Evolutionary conservation across 176 grass and related monocot species (phyloP).

Genomic region (Oryza longistaminata): DNA sequence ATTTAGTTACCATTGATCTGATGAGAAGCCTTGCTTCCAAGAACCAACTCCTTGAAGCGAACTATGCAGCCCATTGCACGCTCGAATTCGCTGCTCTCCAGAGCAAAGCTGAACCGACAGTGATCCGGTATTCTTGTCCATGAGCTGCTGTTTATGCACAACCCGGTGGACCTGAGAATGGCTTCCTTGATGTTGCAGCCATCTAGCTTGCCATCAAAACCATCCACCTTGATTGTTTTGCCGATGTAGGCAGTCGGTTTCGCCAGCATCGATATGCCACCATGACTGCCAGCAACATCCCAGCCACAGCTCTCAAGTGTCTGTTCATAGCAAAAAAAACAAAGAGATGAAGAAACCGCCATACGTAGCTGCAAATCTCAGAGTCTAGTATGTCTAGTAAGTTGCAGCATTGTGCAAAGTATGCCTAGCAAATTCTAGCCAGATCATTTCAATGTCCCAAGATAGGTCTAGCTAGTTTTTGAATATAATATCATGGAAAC

Average conservation of each 20-base stretch:
- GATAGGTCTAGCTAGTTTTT: not conserved
- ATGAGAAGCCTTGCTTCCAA: conserved; percentile 10
- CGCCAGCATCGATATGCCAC: conserved; percentile 80
- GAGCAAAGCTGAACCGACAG: conserved; percentile 83
- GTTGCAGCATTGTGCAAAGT: not conserved
- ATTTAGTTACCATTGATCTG: conserved; percentile 26
- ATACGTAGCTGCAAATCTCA: not conserved
- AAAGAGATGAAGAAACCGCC: not conserved
- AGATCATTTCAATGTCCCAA: not conserved
- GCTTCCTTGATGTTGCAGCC: conserved; percentile 72
- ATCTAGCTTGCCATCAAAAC: conserved; percentile 56
- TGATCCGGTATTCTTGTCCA: conserved; percentile 76
- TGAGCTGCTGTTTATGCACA: conserved; percentile 85
- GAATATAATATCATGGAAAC: not conserved
- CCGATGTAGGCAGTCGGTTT: conserved; percentile 70
- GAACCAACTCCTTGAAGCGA: conserved; percentile 66
- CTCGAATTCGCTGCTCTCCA: conserved; percentile 67
- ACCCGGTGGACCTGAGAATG: conserved; percentile 62
- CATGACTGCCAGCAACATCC: conserved; percentile 48
- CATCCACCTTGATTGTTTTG: conserved; percentile 54
- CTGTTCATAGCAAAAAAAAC: conserved; percentile 42
- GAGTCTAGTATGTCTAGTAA: not conserved
- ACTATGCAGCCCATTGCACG: conserved; percentile 55
- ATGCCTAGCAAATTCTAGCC: not conserved
- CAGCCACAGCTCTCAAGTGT: conserved; percentile 75